Percentiles rank a stretch among this genome's conserved stretches.
Conservation (phyloP, 2,329 filamentous ascomycete species). For the Helicocarpus griseus region DNA sequence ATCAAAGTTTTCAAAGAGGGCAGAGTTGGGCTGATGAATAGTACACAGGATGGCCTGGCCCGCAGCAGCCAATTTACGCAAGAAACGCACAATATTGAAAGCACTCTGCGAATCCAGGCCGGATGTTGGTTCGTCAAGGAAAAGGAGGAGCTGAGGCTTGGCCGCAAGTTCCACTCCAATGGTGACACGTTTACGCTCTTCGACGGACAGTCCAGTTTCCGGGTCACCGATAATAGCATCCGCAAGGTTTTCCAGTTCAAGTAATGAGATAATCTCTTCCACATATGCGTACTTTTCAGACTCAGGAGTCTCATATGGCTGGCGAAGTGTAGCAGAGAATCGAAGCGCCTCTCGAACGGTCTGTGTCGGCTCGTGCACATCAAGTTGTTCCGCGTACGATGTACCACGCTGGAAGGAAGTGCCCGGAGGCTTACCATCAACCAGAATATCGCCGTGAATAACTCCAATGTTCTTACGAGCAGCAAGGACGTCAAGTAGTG, state of each 20-base stretch:
- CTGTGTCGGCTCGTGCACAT: conserved; percentile 73
- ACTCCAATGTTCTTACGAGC: conserved; percentile 82
- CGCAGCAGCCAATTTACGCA: conserved; percentile 80
- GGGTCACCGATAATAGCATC: conserved; percentile 86
- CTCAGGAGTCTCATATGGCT: conserved; percentile 62
- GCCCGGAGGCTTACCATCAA: conserved; percentile 64
- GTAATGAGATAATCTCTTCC: conserved; percentile 77
- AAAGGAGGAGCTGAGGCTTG: conserved; percentile 79
- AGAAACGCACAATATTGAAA: conserved; percentile 79
- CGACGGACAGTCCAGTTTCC: conserved; percentile 59
- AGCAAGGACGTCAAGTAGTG: conserved; percentile 75
- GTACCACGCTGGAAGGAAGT: conserved; percentile 73
- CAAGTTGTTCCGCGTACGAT: conserved; percentile 71
- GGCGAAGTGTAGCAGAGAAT: conserved; percentile 77
- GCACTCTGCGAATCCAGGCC: conserved; percentile 89
- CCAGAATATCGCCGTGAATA: conserved; percentile 73
- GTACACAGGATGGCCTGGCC: conserved; percentile 94
- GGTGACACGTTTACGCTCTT: conserved; percentile 68
- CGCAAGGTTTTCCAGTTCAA: conserved; percentile 84
- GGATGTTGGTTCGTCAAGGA: conserved; percentile 90
- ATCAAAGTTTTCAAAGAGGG: conserved; percentile 82
- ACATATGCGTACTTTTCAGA: conserved; percentile 80
- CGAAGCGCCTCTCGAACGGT: conserved; percentile 82
- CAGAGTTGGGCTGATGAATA: conserved; percentile 92
- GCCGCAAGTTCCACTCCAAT: conserved; percentile 95